Evolutionary conservation across 176 grass and related monocot species (phyloP), one percentile per base, ranked within the genome.

Genomic region (Elymus sibiricus): DNA sequence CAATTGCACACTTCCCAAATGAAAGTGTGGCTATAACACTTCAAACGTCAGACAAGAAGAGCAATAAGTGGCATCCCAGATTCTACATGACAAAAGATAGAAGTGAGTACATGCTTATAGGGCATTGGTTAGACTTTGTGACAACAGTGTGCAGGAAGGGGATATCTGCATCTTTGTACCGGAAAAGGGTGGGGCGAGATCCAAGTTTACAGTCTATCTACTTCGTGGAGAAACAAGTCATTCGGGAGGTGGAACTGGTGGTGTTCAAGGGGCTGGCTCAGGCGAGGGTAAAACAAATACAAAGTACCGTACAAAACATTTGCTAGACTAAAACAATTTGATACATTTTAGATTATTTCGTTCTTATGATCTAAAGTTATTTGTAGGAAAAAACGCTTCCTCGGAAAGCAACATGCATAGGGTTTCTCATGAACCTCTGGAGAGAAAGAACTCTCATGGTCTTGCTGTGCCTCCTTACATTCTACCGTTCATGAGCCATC

Each of bases 101-200:
- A 43, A 12, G 13, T 17, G 3, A 11, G 6, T 42, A 34, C 16
- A 58, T 88, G 38, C 76, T 89, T 74, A 74, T 3, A 3, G 85
- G 89, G 26, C 68, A 80, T 5, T 94, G 92, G 92, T 15, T 73
- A 29, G 28, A 68, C 38, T 94, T 92, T 35, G 1, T 16, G 90
- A 92, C 24, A 92, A 94, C 35, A 86, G 43, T 59, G 35, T 94
- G 53, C 83, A 60, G n/a, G 84, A 76, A 15, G 92, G 78, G 22
- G 87, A 94, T 27, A 76, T 85, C 24, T 92, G 93, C 74, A 14
- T 83, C 15, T 76, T 92, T 76, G 60, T 49, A 64, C 82, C 81
- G 0, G 22, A 16, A 63, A 92, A 65, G 51, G 74, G 16, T 46
- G 39, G 25, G 43, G 58, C 31, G 24, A 79, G 14, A 51, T 47